Conservation (phyloP, 495 filamentous ascomycete genomes). For the Aeminium ludgeri region DNA sequence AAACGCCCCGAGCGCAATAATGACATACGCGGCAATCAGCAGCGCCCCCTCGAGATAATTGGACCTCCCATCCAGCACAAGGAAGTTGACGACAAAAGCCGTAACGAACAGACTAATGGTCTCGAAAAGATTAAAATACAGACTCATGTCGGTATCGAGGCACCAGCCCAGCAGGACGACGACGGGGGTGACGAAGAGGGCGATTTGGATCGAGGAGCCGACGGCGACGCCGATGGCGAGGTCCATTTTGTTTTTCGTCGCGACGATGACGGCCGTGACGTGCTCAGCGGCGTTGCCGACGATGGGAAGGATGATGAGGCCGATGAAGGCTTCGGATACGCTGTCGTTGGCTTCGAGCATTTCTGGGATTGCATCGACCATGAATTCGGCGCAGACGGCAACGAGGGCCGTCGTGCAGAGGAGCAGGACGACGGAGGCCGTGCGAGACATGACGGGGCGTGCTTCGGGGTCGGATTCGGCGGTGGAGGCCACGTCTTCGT, state of each 20-base stretch:
- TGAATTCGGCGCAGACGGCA: constrained; percentile 73
- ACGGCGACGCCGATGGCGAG: constrained; percentile 80
- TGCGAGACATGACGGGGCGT: constrained; percentile 47
- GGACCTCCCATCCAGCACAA: constrained; percentile 70
- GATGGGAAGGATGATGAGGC: constrained; percentile 75
- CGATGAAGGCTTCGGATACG: constrained; percentile 66
- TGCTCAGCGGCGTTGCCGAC: constrained; percentile 89
- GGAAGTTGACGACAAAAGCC: constrained; percentile 77
- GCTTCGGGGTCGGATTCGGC: constrained; percentile 22
- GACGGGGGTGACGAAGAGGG: constrained; percentile 76
- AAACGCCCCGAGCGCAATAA: constrained; percentile 36
- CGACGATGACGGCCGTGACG: constrained; percentile 75
- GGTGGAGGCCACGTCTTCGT: not conserved
- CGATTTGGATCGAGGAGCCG: constrained; percentile 75
- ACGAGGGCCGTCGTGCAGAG: constrained; percentile 63
- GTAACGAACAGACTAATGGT: constrained; percentile 74
- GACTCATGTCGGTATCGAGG: constrained; percentile 62
- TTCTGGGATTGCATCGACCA: constrained; percentile 61
- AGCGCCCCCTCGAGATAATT: constrained; percentile 82
- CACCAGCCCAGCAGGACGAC: constrained; percentile 83
- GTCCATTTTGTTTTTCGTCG: constrained; percentile 93
- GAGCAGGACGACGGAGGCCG: constrained; percentile 56
- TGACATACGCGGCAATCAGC: constrained; percentile 67
- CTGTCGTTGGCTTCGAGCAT: constrained; percentile 43
- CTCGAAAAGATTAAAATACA: constrained; percentile 88